These are phyloP conservation scores for Aristolochia contorta DNA, from an alignment of 164 flowering plant genomes.

Conservation along the genomic window DNA sequence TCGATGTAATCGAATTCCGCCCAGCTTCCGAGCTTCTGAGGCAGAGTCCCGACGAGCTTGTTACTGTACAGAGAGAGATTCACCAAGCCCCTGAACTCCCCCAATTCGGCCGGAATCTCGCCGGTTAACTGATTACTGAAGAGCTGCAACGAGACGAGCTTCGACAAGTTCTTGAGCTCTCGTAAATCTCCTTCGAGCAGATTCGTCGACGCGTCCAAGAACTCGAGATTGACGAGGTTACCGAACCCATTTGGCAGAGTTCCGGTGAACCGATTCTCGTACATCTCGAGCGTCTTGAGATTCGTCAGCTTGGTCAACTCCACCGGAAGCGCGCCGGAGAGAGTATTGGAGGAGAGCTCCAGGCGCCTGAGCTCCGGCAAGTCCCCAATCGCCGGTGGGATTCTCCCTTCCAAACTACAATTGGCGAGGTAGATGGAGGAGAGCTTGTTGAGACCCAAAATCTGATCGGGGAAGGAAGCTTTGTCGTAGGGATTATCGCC, in stretches of 20 bases:
- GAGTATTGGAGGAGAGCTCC: constrained; percentile 40
- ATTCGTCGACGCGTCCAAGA: constrained; percentile 46
- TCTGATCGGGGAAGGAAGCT: constrained; percentile 40
- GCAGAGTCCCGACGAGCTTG: constrained; percentile 54
- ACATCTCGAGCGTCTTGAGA: constrained; percentile 73
- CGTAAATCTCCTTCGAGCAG: constrained; percentile 29
- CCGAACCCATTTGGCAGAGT: constrained; percentile 51
- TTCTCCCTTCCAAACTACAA: constrained; percentile 46
- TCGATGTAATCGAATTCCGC: constrained; percentile 68
- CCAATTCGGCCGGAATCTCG: constrained; percentile 46
- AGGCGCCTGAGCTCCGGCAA: constrained; percentile 43
- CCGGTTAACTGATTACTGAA: constrained; percentile 42
- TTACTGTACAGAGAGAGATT: constrained; percentile 67
- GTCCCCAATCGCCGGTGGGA: constrained; percentile 55
- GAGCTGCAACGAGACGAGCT: constrained; percentile 37
- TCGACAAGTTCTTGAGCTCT: constrained; percentile 23
- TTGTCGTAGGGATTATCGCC: constrained; percentile 55
- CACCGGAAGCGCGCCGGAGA: constrained; percentile 54
- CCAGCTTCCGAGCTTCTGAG: constrained; percentile 72
- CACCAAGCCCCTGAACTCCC: constrained; percentile 48
- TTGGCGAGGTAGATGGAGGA: constrained; percentile 57
- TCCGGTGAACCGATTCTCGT: constrained; percentile 43
- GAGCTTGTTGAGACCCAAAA: constrained; percentile 35
- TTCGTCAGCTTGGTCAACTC: constrained; percentile 46
- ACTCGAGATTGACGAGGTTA: constrained; percentile 39